Conservation (phyloP, 176 grass and related monocot genomes). For the Paspalum notatum region DNA sequence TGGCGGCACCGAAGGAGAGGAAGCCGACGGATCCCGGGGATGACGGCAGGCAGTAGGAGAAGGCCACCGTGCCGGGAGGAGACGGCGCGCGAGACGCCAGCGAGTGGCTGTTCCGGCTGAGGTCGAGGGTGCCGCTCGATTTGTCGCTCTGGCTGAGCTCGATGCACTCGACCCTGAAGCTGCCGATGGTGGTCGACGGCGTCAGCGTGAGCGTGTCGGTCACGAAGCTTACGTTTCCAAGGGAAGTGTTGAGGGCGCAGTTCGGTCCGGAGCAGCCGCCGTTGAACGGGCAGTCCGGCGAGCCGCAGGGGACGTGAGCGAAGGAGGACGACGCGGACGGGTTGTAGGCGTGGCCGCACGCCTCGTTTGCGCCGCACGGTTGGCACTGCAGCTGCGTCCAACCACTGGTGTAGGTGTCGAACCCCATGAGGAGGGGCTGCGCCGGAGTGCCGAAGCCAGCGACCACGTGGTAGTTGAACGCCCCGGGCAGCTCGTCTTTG, state of each 20-base stretch:
- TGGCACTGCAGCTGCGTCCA: constrained; percentile 18
- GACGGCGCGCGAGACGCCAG: not conserved
- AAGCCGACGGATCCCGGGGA: not conserved
- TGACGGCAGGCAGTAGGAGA: constrained; percentile 42
- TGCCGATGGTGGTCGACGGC: not conserved
- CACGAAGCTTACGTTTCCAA: not conserved
- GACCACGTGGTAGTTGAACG: constrained; percentile 27
- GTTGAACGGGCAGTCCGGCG: constrained; percentile 24
- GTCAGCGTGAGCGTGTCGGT: constrained; percentile 20
- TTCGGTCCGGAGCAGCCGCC: not conserved
- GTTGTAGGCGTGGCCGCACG: constrained; percentile 5
- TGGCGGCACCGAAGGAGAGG: not conserved
- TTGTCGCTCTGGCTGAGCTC: not conserved
- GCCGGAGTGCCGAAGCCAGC: constrained; percentile 1
- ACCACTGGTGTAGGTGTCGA: not conserved
- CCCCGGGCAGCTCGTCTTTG: not conserved
- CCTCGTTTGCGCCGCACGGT: not conserved
- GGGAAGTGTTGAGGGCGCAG: not conserved
- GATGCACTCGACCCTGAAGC: constrained; percentile 23
- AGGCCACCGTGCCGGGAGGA: not conserved
- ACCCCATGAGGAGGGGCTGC: constrained; percentile 6
- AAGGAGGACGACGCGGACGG: not conserved
- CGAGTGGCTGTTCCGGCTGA: constrained; percentile 42
- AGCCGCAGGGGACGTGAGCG: not conserved
- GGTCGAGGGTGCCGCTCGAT: constrained; percentile 25